These are phyloP conservation scores for Ceratocystis variospora DNA, from an alignment of 2,329 filamentous ascomycete genomes.

Conservation along the genomic window DNA sequence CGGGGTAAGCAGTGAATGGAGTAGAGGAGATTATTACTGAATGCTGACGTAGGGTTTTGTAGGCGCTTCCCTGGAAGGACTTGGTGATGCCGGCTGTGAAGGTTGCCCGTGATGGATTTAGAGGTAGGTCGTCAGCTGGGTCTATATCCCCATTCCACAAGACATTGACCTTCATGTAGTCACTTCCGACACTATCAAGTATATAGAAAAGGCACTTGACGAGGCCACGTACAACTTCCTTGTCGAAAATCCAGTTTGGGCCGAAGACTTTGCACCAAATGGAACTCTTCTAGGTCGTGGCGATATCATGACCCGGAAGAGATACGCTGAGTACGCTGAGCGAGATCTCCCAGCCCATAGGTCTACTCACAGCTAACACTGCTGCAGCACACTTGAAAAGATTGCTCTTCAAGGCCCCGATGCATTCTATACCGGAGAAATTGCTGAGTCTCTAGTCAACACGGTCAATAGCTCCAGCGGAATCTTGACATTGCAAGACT, in stretches of 20 bases:
- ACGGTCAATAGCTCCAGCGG: constrained; percentile 57
- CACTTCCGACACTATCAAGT: constrained; percentile 57
- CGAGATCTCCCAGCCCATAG: background rate
- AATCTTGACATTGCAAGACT: constrained; percentile 71
- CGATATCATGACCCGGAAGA: constrained; percentile 64
- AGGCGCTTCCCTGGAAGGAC: constrained; percentile 47
- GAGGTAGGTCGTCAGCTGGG: constrained; percentile 24
- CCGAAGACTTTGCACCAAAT: constrained; percentile 75
- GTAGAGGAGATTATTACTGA: background rate
- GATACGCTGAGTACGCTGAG: constrained; percentile 48
- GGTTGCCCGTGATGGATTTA: constrained; percentile 61
- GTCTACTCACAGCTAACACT: background rate
- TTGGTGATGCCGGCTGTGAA: constrained; percentile 62
- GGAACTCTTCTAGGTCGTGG: constrained; percentile 58
- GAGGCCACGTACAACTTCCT: constrained; percentile 45
- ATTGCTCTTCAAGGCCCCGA: constrained; percentile 62
- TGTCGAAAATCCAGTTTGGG: constrained; percentile 62
- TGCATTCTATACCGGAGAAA: constrained; percentile 58
- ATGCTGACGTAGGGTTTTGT: background rate
- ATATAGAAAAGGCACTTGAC: constrained; percentile 42
- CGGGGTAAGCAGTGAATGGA: constrained; percentile 32
- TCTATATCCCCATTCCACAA: no score
- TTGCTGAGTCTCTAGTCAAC: constrained; percentile 60
- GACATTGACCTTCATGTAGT: constrained; percentile 32
- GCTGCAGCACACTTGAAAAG: constrained; percentile 48